A percentile compares a stretch with the other conserved stretches of the same genome.
Conservation (phyloP, 73 alveolate species). For the Urostyla sp. region DNA sequence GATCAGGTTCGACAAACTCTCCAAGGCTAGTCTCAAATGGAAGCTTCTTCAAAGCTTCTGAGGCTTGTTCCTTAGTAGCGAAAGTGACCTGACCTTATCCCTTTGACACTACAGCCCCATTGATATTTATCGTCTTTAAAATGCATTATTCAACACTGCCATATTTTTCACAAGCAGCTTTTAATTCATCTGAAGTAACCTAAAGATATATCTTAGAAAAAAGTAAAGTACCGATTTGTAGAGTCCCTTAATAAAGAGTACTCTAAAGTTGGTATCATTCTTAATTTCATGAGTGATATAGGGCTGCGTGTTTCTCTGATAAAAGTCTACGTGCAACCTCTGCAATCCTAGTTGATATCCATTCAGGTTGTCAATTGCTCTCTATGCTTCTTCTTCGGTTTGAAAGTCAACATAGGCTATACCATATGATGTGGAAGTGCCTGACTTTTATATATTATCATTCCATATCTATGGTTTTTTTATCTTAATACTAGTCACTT, state of each 20-base stretch:
- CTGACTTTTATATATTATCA: background rate
- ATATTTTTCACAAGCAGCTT: conserved; percentile 31
- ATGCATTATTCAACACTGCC: conserved; percentile 22
- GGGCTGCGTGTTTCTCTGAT: background rate
- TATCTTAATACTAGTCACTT: background rate
- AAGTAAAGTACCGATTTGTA: conserved; percentile 8
- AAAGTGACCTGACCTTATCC: conserved; percentile 34
- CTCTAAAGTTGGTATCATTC: conserved; percentile 22
- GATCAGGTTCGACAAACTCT: conserved; percentile 16
- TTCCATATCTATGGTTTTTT: conserved; percentile 2
- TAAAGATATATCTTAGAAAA: background rate
- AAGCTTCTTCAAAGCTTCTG: conserved; percentile 15
- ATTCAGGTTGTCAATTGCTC: conserved; percentile 25
- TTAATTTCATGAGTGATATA: conserved; percentile 17
- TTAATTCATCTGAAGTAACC: conserved; percentile 44
- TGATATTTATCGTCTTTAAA: conserved; percentile 20
- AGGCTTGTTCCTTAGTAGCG: conserved; percentile 13
- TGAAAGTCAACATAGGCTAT: conserved; percentile 46
- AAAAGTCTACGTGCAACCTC: background rate
- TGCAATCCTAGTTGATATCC: background rate
- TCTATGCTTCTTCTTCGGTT: conserved; percentile 41
- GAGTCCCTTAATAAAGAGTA: conserved; percentile 12
- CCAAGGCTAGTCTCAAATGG: conserved; percentile 28
- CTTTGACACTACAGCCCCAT: background rate
- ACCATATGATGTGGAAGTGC: conserved; percentile 28